These are phyloP conservation scores for Climacium dendroides DNA, from an alignment of 225 moss, liverwort and hornwort species.

Conservation along the genomic window DNA sequence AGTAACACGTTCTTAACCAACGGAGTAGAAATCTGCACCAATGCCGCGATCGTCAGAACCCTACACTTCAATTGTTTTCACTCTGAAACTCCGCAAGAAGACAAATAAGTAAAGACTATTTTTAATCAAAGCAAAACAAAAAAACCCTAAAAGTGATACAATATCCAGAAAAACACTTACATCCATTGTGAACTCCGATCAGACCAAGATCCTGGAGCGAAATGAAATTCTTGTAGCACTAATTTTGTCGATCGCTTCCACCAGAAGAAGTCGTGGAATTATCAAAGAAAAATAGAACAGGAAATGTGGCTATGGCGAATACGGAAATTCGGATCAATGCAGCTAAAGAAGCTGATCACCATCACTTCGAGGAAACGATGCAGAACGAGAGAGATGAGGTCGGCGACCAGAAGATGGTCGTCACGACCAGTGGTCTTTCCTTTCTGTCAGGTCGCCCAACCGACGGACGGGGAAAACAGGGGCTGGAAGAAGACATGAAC, in stretches of 20 bases:
- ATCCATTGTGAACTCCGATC: conserved; percentile 1
- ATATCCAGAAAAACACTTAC: not conserved
- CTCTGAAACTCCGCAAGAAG: not conserved
- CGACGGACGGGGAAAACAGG: not conserved
- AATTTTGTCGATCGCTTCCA: not conserved
- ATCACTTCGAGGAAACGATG: not conserved
- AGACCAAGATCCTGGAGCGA: not conserved
- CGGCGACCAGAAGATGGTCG: not conserved
- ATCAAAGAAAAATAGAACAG: not conserved
- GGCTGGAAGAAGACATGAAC: not conserved
- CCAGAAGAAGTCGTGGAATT: no score
- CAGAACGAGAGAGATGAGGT: not conserved
- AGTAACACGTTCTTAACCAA: conserved; percentile 69
- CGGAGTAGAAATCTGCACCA: conserved; percentile 59
- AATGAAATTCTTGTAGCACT: not conserved
- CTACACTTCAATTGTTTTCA: not conserved
- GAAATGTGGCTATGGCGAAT: not conserved
- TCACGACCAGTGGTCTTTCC: not conserved
- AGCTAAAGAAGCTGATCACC: not conserved
- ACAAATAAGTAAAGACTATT: not conserved
- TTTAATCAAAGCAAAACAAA: not conserved
- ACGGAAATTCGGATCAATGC: not conserved
- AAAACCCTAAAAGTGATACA: not conserved
- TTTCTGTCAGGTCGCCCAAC: not conserved
- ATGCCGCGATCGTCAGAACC: not conserved